Evolutionary conservation across 2,329 filamentous ascomycete species (phyloP).

Genomic region (Phialocephala sp.): DNA sequence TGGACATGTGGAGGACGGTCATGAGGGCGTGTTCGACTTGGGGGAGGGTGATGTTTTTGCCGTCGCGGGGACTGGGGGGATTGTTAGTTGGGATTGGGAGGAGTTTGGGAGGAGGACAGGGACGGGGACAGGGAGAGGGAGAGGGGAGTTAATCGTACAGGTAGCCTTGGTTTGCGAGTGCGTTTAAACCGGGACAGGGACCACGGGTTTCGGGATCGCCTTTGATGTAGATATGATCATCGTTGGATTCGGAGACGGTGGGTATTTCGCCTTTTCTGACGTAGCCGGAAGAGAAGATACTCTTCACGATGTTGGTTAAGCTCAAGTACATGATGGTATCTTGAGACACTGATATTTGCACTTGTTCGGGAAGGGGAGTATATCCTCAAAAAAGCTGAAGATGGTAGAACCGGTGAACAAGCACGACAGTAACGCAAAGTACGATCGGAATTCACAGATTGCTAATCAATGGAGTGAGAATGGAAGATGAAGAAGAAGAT

Average conservation of each 20-base stretch:
- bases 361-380: too few relatives aligned
- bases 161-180: constrained; percentile 28
- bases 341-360: not conserved
- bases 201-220: constrained; percentile 21
- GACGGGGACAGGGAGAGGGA: too few relatives aligned
- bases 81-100: not conserved
- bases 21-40: constrained; percentile 19
- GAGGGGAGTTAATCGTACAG: constrained; percentile 14
- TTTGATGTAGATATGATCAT: constrained; percentile 24
- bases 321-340: constrained; percentile 21
- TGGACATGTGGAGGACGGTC: constrained; percentile 21
- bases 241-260: constrained; percentile 3
- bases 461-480: too few relatives aligned
- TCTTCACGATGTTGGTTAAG: constrained; percentile 19
- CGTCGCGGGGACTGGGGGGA: constrained; percentile 23
- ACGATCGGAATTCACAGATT: too few relatives aligned
- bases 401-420: too few relatives aligned
- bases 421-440: too few relatives aligned
- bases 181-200: constrained; percentile 27
- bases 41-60: constrained; percentile 25
- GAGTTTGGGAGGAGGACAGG: too few relatives aligned
- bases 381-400: too few relatives aligned
- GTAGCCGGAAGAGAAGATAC: constrained; percentile 15
- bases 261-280: not conserved
- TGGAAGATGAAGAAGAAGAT: too few relatives aligned